Evolutionary conservation across 1,284 basidiomycete genomes (phyloP).

Genomic region (Testicularia cyperi): DNA sequence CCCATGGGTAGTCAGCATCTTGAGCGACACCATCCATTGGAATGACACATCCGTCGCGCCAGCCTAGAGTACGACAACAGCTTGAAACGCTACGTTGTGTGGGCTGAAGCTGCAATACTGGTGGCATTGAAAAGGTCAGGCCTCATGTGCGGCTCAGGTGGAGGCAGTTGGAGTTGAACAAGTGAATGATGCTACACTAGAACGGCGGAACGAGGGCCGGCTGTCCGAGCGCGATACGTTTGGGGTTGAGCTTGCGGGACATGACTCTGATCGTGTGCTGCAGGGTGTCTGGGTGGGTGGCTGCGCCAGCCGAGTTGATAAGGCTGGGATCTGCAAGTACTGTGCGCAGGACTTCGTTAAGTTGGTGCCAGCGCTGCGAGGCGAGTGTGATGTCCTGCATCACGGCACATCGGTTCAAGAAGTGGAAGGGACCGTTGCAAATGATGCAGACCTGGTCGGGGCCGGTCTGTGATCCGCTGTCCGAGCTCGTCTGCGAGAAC

Average conservation of each 20-base stretch:
- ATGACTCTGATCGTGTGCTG: conserved; percentile 30
- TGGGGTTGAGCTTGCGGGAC: conserved; percentile 18
- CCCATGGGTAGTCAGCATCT: conserved; percentile 13
- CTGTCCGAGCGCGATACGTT: conserved; percentile 6
- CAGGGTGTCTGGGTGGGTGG: no score
- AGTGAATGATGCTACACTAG: no score
- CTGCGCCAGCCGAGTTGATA: no score
- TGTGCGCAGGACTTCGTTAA: conserved; percentile 20
- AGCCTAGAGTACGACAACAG: no score
- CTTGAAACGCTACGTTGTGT: no score
- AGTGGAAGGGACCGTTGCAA: conserved; percentile 32
- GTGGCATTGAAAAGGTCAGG: no score
- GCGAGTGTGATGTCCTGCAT: conserved; percentile 23
- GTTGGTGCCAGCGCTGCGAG: conserved; percentile 22
- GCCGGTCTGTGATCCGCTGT: not conserved
- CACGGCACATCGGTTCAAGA: conserved; percentile 21
- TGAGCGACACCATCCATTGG: not conserved
- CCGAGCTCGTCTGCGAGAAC: no score
- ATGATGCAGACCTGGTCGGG: conserved; percentile 28
- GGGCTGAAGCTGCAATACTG: no score
- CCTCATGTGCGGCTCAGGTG: no score
- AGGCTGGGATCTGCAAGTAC: no score
- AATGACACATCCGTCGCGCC: not conserved
- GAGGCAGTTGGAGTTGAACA: no score
- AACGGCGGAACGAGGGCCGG: conserved; percentile 11